phyloP scores from a whole-genome alignment of 2,329 filamentous ascomycete species.

The Fusarium sororula region DNA sequence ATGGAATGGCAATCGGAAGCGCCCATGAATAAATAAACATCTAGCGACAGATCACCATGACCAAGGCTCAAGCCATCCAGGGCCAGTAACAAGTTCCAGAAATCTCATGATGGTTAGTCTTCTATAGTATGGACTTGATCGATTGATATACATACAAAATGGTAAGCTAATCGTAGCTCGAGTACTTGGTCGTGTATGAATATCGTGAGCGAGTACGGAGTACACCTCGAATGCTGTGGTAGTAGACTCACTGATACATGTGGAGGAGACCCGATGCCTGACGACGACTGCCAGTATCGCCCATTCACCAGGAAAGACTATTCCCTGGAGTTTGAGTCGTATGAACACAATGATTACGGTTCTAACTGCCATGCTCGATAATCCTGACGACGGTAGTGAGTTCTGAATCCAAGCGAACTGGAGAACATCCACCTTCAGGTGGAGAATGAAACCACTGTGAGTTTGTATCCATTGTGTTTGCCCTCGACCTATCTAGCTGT shows the following conservation, averaged over 20 bases:
- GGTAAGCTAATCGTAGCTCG: background rate
- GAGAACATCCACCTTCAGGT: conserved; percentile 24
- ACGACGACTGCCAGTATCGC: background rate
- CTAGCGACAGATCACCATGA: background rate
- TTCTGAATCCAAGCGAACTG: conserved; percentile 1
- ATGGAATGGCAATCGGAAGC: conserved; percentile 5
- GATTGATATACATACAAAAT: conserved; percentile 11
- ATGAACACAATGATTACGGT: background rate
- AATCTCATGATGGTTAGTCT: background rate
- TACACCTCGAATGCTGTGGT: background rate
- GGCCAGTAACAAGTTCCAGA: background rate
- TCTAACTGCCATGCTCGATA: conserved; percentile 18
- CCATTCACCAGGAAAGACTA: background rate
- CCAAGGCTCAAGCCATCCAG: background rate
- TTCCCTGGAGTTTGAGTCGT: background rate
- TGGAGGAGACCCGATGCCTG: background rate
- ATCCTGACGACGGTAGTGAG: conserved; percentile 22
- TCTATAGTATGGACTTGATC: background rate
- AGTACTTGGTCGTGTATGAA: background rate
- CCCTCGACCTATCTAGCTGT: background rate
- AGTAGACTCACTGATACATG: background rate
- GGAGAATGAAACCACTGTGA: conserved; percentile 26
- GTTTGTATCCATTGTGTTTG: background rate
- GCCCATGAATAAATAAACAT: background rate
- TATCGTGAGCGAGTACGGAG: background rate